Base-by-base conservation (phyloP, 257 asterid species). In the Paulownia fortunei region DNA sequence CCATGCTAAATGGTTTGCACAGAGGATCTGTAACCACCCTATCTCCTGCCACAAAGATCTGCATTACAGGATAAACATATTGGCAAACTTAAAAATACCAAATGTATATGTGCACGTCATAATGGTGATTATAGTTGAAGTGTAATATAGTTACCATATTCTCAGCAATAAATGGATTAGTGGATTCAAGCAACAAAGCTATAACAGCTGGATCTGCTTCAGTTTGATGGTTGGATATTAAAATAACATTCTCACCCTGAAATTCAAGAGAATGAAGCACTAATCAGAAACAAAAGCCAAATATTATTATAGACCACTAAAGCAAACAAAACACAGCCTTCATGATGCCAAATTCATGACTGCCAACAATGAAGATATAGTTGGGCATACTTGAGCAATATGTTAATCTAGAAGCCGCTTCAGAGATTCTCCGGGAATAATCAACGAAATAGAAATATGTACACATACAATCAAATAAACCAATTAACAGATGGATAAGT, bases 1-100 rank as follows among this genome's bases (percentile, higher is more conserved):
- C 99, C 96, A 93, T 95, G 82, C 99, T 95, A 87, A 95, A 95
- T 63, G 99, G 99, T 82, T 93, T 95, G 92, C 98, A 88, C 76
- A 95, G 93, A 79, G 99, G 99, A 86, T 95, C 99, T 36, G 93
- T 90, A 63, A 95, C 76, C 80, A 95, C 99, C 87, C 99, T 89
- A 86, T 95, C 99, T 51, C 99, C 99, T 18, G 99, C 99, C 83
- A 95, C 89, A 71, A 73, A 93, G 74, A 88, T 93, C 99, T 95
- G 97, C 84, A 79, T 76, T 74, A 78, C 81, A 79, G 34, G 51
- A 83, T 62, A 79, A 32, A 65, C 65, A 73, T 69, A 36, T 77
- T 71, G 72, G 78, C 39, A 60, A 84, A 79, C 68, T 32, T 19
- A 80, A 5, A 24, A 52, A 21, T 59, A 6, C 64, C 73, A 37